Conservation (phyloP, 2,329 filamentous ascomycete genomes). For the Aureobasidium melanogenum region DNA sequence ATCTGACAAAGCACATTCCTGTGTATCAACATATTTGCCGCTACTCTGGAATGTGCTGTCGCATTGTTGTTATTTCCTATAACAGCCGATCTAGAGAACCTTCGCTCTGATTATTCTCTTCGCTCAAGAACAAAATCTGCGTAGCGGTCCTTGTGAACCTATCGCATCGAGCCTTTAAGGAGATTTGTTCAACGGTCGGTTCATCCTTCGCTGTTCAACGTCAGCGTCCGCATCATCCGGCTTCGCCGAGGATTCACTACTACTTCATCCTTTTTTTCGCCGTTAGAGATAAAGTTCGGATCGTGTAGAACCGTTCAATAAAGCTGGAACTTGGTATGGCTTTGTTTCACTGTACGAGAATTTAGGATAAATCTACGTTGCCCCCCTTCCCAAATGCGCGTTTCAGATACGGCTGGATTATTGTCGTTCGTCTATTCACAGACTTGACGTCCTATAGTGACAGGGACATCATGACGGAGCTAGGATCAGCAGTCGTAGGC, state of each 20-base stretch:
- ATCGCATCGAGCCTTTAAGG: neutral
- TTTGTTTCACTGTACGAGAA: neutral
- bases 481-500: neutral
- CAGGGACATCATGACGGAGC: neutral
- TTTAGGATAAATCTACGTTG: neutral
- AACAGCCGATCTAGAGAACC: too few species aligned
- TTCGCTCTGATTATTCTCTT: too few species aligned
- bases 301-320: neutral
- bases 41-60: too few species aligned
- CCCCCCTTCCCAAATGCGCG: neutral
- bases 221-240: neutral
- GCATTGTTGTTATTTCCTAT: too few species aligned
- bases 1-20: too few species aligned
- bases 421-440: neutral
- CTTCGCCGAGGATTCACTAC: too few species aligned
- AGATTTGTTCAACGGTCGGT: neutral
- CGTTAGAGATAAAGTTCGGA: neutral
- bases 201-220: neutral
- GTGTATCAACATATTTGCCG: too few species aligned
- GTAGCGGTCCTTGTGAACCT: neutral
- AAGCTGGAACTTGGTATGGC: neutral
- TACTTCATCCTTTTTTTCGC: neutral
- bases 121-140: neutral
- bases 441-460: neutral
- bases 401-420: neutral